Evolutionary conservation across 768 basidiomycete species (phyloP), one percentile per base, ranked within the genome.

Genomic region (Jaapia argillacea): DNA sequence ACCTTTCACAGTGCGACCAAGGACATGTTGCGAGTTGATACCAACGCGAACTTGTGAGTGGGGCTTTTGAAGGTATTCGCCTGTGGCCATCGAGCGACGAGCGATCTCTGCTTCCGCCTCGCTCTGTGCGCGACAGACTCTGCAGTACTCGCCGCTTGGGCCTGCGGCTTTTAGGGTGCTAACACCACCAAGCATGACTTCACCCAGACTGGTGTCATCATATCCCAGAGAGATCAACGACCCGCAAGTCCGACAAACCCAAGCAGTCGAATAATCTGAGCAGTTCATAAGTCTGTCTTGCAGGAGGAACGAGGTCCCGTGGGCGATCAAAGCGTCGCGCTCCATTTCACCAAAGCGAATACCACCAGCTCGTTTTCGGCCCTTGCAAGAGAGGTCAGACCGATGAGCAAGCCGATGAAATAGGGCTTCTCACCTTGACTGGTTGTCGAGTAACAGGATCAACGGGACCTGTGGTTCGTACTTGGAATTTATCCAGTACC

Each of bases 261-360:
- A 99, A 3, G 96, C 89, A 0, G 92, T 98, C 22, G 96, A 97
- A 63, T 98, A 99, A 64, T 99, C 96, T 22, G 94, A 98, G 59
- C 96, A 99, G 66, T 99, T 99, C 96, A 99, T 98, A 58, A 99
- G 67, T 45, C 96, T 75, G 65, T 99, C 96, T 70, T 99, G 96
- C 20, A 99, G 77, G 31, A 99, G 73, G 81, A 96, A 99, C 2
- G 93, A 92, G 12, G 96, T 96, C 36, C 96, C 96, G 62, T 99
- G 96, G 3, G 96, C 96, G 52, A 99, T 93, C 41, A 99, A 75
- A 7, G 96, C 96, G 59, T 99, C 96, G 42, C 96, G 86, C 64
- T 99, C 96, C 96, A 99, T 99, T 69, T 99, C 96, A 54, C 96
- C 96, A 59, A 99, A 98, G 44, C 96, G 92, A 57, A 99, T 99